Conservation (phyloP, 2,329 filamentous ascomycete species). For the Hymenoscyphus repandus region DNA sequence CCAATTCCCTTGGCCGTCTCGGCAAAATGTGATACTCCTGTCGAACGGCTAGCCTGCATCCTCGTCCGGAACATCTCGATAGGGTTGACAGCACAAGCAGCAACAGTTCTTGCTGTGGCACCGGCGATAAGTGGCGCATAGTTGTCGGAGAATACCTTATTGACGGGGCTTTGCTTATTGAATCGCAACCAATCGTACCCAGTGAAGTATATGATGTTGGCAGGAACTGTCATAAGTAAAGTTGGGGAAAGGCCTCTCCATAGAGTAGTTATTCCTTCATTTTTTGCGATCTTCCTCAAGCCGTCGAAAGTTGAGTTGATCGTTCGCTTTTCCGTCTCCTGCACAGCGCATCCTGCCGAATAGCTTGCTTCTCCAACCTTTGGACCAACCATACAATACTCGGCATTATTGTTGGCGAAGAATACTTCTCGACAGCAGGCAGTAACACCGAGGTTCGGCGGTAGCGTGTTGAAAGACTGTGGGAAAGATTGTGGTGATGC, state of each 20-base stretch:
- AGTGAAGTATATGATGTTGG: conserved; percentile 97
- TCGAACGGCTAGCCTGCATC: conserved; percentile 69
- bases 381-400: conserved; percentile 42
- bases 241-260: conserved; percentile 96
- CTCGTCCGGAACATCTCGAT: conserved; percentile 93
- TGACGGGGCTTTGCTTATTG: conserved; percentile 67
- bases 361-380: conserved; percentile 26
- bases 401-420: conserved; percentile 80
- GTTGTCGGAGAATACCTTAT: conserved; percentile 55
- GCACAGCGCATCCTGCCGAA: conserved; percentile 65
- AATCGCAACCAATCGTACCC: conserved; percentile 93
- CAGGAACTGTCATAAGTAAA: conserved; percentile 86
- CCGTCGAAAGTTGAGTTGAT: conserved; percentile 92
- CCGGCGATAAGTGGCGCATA: conserved; percentile 80
- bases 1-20: conserved; percentile 72
- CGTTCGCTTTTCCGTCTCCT: conserved; percentile 75
- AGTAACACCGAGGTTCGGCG: conserved; percentile 82
- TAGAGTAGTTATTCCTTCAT: conserved; percentile 80
- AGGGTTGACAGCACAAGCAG: conserved; percentile 78
- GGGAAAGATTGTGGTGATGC: conserved; percentile 46
- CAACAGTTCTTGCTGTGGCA: conserved; percentile 68
- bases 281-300: conserved; percentile 85
- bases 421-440: conserved; percentile 96
- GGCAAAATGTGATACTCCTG: conserved; percentile 62
- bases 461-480: conserved; percentile 58